phyloP scores from a whole-genome alignment of 2,329 filamentous ascomycete species.

The Trichoderma lentiforme region DNA sequence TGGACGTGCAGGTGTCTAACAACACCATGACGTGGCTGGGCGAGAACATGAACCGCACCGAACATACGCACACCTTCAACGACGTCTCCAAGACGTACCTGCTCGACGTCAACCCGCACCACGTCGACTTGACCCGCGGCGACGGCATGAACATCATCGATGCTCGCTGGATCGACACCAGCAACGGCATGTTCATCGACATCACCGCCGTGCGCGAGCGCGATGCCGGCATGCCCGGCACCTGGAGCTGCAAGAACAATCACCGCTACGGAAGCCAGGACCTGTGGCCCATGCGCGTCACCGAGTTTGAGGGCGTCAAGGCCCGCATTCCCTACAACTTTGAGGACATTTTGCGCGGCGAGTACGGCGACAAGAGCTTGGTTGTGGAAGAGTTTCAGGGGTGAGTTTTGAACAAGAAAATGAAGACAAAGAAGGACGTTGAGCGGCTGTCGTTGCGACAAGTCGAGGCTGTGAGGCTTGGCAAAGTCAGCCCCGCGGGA shows the following conservation, averaged over 20 bases:
- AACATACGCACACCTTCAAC: conserved; percentile 48
- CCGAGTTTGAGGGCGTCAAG: conserved; percentile 69
- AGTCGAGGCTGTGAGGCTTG: not conserved
- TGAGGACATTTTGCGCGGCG: conserved; percentile 61
- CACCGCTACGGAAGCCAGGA: conserved; percentile 70
- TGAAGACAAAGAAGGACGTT: not conserved
- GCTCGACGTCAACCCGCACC: conserved; percentile 73
- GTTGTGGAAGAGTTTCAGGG: conserved; percentile 58
- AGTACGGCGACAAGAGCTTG: conserved; percentile 63
- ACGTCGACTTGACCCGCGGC: conserved; percentile 57
- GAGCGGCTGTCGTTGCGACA: not conserved
- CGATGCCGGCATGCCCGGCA: conserved; percentile 55
- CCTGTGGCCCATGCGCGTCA: conserved; percentile 71
- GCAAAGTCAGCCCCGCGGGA: not conserved
- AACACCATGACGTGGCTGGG: conserved; percentile 64
- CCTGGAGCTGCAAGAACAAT: conserved; percentile 77
- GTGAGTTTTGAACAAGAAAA: conserved; percentile 46
- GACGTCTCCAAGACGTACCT: conserved; percentile 55
- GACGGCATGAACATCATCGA: conserved; percentile 78
- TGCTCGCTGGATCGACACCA: conserved; percentile 74
- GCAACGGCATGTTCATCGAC: conserved; percentile 77
- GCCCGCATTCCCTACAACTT: conserved; percentile 68
- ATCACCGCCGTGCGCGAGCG: conserved; percentile 74
- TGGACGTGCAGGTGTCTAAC: conserved; percentile 74
- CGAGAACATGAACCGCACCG: conserved; percentile 65